These are phyloP conservation scores for Xylaria curta DNA, from an alignment of 495 filamentous ascomycete genomes.

Conservation along the genomic window DNA sequence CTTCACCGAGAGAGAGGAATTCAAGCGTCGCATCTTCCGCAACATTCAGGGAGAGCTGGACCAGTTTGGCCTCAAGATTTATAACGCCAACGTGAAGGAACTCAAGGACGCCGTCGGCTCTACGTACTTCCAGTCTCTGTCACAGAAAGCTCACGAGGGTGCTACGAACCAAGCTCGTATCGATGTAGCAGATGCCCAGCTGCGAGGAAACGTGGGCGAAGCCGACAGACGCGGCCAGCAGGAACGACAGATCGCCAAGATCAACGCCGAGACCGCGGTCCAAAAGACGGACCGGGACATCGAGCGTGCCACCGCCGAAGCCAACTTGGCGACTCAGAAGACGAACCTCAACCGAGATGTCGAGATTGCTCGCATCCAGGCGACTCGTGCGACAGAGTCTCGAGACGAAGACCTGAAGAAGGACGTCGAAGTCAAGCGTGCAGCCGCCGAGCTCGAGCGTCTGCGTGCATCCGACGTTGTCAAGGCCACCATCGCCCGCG, in stretches of 20 bases:
- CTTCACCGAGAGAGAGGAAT: slow-evolving; percentile 78
- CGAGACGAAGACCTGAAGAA: slow-evolving; percentile 78
- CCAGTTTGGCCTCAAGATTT: slow-evolving; percentile 75
- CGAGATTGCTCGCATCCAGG: slow-evolving; percentile 72
- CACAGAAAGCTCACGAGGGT: slow-evolving; percentile 81
- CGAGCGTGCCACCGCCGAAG: slow-evolving; percentile 78
- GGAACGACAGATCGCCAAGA: slow-evolving; percentile 81
- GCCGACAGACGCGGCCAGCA: slow-evolving; percentile 76
- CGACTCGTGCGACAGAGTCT: slow-evolving; percentile 71
- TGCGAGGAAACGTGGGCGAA: slow-evolving; percentile 80
- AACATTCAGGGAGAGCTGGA: slow-evolving; percentile 78
- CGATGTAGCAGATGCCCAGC: slow-evolving; percentile 80
- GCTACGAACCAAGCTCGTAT: slow-evolving; percentile 79
- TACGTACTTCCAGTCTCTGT: slow-evolving; percentile 79
- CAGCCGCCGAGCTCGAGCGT: slow-evolving; percentile 78
- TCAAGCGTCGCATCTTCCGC: slow-evolving; percentile 77
- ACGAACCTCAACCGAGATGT: slow-evolving; percentile 73
- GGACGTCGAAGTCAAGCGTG: slow-evolving; percentile 74
- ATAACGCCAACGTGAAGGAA: slow-evolving; percentile 84
- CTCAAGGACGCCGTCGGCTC: slow-evolving; percentile 77
- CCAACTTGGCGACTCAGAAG: slow-evolving; percentile 71
- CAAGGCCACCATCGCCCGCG: slow-evolving; percentile 73
- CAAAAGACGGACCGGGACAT: slow-evolving; percentile 82
- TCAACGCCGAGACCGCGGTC: slow-evolving; percentile 80
- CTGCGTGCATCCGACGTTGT: slow-evolving; percentile 77